Percentiles rank a stretch among this genome's conserved stretches.
Evolutionary conservation across 1,284 basidiomycete species (phyloP).

Genomic region (Pseudozyma thailandica): DNA sequence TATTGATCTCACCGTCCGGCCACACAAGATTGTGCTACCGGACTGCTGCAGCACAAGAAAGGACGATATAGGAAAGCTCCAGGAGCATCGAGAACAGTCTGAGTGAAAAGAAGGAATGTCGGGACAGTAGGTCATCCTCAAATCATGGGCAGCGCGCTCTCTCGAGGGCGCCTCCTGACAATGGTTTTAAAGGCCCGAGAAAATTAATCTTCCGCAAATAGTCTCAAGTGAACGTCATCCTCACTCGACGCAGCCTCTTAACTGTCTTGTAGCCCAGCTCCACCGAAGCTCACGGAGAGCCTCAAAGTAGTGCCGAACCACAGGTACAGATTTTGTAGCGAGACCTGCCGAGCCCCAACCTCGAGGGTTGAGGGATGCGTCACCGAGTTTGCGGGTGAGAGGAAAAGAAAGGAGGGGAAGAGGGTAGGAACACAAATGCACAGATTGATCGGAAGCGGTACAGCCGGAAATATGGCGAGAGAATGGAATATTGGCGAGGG

Average conservation of each 20-base stretch:
- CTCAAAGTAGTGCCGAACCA: constrained; percentile 39
- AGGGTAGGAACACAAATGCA: neutral
- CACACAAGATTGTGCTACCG: neutral
- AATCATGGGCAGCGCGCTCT: constrained; percentile 53
- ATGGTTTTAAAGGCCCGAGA: constrained; percentile 54
- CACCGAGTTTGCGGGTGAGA: constrained; percentile 39
- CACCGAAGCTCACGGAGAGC: constrained; percentile 53
- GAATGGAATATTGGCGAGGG: no score
- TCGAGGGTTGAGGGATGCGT: constrained; percentile 23
- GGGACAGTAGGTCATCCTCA: constrained; percentile 56
- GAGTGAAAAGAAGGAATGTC: constrained; percentile 17
- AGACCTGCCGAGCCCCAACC: constrained; percentile 26
- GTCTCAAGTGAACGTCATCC: constrained; percentile 31
- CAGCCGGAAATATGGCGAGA: neutral
- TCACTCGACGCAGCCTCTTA: constrained; percentile 34
- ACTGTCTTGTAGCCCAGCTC: constrained; percentile 19
- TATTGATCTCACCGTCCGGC: neutral
- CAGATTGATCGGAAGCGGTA: neutral
- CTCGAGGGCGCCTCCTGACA: constrained; percentile 51
- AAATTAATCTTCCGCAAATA: constrained; percentile 42
- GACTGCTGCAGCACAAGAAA: neutral
- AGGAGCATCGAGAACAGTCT: neutral
- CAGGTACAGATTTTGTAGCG: constrained; percentile 36
- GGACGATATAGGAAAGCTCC: neutral
- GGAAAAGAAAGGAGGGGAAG: neutral